Percentiles rank a stretch among this genome's conserved stretches.
Evolutionary conservation across 2,329 filamentous ascomycete species (phyloP).

Genomic region (Pseudonectria foliicola): DNA sequence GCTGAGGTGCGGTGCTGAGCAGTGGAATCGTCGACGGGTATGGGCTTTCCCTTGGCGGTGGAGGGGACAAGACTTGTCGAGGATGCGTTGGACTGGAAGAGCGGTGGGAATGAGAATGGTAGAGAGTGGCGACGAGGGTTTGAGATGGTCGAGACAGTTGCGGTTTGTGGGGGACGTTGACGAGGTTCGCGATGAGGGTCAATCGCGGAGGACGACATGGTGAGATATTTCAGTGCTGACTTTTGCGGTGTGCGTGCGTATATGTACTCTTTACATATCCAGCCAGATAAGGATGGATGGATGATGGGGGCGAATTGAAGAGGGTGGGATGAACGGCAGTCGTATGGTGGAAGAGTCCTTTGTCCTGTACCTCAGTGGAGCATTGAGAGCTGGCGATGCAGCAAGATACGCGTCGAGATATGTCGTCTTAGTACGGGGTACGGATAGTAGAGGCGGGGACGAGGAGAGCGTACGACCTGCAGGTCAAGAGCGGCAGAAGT

Average conservation of each 20-base stretch:
- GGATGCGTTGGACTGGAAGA: conserved; percentile 42
- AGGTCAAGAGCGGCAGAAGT: conserved; percentile 2
- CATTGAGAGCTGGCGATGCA: conserved; percentile 14
- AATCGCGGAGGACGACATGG: conserved; percentile 12
- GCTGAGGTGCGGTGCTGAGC: conserved; percentile 52
- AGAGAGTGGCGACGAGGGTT: conserved; percentile 30
- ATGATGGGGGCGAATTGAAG: conserved; percentile 5
- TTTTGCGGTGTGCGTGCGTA: no score
- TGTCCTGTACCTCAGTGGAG: conserved; percentile 18
- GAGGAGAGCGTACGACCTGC: conserved; percentile 1
- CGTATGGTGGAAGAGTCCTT: no score
- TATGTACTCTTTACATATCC: conserved; percentile 2
- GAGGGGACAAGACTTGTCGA: conserved; percentile 47
- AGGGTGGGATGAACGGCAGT: conserved; percentile 8
- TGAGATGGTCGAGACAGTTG: conserved; percentile 14
- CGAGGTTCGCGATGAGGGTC: conserved; percentile 9
- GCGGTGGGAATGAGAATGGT: conserved; percentile 42
- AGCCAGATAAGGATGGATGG: conserved; percentile 14
- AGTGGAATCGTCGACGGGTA: conserved; percentile 49
- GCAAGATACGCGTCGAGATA: conserved; percentile 11
- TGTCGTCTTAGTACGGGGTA: conserved; percentile 14
- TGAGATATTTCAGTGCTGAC: neutral
- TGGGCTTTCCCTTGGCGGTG: conserved; percentile 48
- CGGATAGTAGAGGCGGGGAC: conserved; percentile 5
- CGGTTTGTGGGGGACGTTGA: conserved; percentile 10